Base-by-base conservation (phyloP, 2,329 filamentous ascomycete species). In the Aspergillus fijiensis region DNA sequence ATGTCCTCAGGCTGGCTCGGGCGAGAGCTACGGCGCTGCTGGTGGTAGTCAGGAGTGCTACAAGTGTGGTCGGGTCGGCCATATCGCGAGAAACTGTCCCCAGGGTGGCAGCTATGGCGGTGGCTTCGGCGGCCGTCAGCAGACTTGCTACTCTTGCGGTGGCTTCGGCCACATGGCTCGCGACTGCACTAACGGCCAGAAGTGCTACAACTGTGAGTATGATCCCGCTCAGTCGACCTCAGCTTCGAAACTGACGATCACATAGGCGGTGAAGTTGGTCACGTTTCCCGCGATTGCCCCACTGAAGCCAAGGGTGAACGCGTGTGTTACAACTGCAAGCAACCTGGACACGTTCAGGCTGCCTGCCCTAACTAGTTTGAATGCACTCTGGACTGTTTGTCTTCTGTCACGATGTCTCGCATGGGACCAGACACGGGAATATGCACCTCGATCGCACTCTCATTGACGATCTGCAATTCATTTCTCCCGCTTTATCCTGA, bases 101-200 rank as follows among this genome's bases (percentile, higher is more conserved):
- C 82, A 82, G 69, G 76, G 81, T 68, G 80, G 80, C 67, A 76
- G 74, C 69, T 63, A 63, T 42, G 59, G 61, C 62, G 77, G 79
- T 64, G 77, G 80, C 60, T 82, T 79, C 65, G 80, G 82, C 61
- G 81, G 83, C 65, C 77, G 80, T 63, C 84, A 87, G 73, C 92
- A 94, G 84, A 97, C 92, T 70, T 98, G 95, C 89, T 99, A 97
- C 85, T 96, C 92, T 49, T 98, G 95, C 82, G 95, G 95, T 71
- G 95, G 95, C 68, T 93, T 92, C 76, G 94, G 94, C 74, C 95
- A 99, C 84, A 94, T 96, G 90, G 93, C 91, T 76, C 90, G 93
- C 84, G 95, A 98, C 81, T 99, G 95, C 82, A 96, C 94, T 72
- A 96, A 98, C 79, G 95, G 95, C 73, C 94, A 96, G 85, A 98